Percentiles rank a stretch among this genome's conserved stretches.
Conservation (phyloP, 208 protist genomes). For the Angomonas ambiguus region DNA sequence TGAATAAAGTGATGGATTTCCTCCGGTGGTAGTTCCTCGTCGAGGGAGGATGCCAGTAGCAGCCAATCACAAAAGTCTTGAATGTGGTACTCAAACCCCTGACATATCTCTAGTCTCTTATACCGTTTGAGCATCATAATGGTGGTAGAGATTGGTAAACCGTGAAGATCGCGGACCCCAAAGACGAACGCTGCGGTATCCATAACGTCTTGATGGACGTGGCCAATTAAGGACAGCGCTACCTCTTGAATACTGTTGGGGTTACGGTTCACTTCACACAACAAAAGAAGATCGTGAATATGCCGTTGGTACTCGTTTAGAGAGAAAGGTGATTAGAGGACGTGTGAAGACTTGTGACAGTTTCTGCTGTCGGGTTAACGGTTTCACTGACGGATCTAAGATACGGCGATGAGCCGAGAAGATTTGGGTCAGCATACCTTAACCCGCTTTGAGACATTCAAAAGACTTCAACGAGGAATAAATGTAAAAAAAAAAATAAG, state of each 20-base stretch:
- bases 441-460: background rate
- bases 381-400: background rate
- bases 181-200: background rate
- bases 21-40: conserved; percentile 24
- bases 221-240: background rate
- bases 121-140: conserved; percentile 42
- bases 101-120: conserved; percentile 35
- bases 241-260: background rate
- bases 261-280: background rate
- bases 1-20: conserved; percentile 27
- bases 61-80: conserved; percentile 61
- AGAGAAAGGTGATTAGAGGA: conserved; percentile 1
- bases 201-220: conserved; percentile 8
- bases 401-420: background rate
- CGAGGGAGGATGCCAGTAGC: conserved; percentile 35
- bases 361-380: background rate
- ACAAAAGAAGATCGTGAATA: conserved; percentile 9
- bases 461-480: background rate
- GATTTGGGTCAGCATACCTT: background rate
- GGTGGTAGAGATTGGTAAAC: conserved; percentile 25
- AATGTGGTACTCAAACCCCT: conserved; percentile 36
- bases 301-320: conserved; percentile 18
- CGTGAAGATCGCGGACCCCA: background rate
- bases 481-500: background rate
- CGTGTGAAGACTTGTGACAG: background rate